Conservation (phyloP, 2,329 filamentous ascomycete species). For the Pseudogymnoascus verrucosus region DNA sequence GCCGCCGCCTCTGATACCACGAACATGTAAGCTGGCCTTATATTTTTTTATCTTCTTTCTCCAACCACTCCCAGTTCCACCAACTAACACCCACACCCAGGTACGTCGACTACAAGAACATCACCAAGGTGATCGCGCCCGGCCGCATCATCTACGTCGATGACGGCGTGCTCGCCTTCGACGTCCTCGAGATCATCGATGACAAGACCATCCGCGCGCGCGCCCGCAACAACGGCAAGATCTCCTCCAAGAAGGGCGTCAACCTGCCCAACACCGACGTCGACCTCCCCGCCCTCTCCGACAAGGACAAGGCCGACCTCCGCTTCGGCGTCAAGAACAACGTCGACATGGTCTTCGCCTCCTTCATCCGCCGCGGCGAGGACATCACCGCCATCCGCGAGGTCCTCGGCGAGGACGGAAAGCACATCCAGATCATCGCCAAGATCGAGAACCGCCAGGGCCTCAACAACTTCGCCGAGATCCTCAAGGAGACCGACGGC, state of each 20-base stretch:
- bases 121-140: constrained; percentile 90
- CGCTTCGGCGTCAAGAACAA: constrained; percentile 96
- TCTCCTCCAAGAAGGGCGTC: constrained; percentile 98
- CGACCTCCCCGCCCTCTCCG: constrained; percentile 90
- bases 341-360: constrained; percentile 98
- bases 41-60: not conserved
- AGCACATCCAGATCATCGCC: constrained; percentile 97
- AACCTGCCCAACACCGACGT: constrained; percentile 98
- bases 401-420: constrained; percentile 83
- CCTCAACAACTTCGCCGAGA: constrained; percentile 99
- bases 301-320: constrained; percentile 95
- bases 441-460: constrained; percentile 99
- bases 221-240: constrained; percentile 95
- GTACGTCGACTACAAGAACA: constrained; percentile 99
- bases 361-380: constrained; percentile 89
- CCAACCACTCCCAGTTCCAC: not conserved
- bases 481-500: constrained; percentile 90
- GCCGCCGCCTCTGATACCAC: constrained; percentile 73
- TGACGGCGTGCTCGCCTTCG: constrained; percentile 93
- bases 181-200: constrained; percentile 81
- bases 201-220: constrained; percentile 80
- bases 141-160: constrained; percentile 97
- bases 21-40: constrained; percentile 67
- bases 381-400: constrained; percentile 90
- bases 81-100: constrained; percentile 34